A percentile compares a stretch with the other conserved stretches of the same genome.
These are phyloP conservation scores for Fusarium pininemorale DNA, from an alignment of 2,329 filamentous ascomycete species.

Conservation along the genomic window DNA sequence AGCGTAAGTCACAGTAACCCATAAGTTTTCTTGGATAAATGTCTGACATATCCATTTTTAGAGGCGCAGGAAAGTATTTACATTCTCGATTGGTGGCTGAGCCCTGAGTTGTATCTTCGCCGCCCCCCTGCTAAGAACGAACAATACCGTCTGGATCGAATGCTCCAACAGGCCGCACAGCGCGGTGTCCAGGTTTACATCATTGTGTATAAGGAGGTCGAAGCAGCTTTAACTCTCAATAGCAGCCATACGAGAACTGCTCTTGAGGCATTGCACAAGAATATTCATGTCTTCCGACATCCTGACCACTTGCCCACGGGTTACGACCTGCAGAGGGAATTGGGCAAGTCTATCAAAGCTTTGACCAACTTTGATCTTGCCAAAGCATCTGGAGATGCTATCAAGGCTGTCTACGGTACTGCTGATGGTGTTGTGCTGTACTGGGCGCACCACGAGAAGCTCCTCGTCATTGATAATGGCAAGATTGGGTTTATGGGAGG, in stretches of 20 bases:
- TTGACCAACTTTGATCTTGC: slow-evolving; percentile 64
- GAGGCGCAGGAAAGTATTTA: slow-evolving; percentile 80
- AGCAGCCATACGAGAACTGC: slow-evolving; percentile 43
- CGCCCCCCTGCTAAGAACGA: slow-evolving; percentile 84
- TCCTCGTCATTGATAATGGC: slow-evolving; percentile 80
- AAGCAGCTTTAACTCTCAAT: slow-evolving; percentile 75
- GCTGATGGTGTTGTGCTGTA: slow-evolving; percentile 84
- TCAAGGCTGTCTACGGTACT: slow-evolving; percentile 84
- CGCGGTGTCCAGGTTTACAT: slow-evolving; percentile 85
- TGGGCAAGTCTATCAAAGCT: slow-evolving; percentile 68
- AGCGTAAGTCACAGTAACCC: slow-evolving; percentile 56
- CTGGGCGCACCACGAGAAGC: slow-evolving; percentile 95
- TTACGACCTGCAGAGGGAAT: slow-evolving; percentile 71
- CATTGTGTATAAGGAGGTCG: slow-evolving; percentile 93
- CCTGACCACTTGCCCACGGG: slow-evolving; percentile 86
- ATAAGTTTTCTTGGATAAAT: background rate
- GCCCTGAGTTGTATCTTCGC: slow-evolving; percentile 86
- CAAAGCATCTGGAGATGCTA: slow-evolving; percentile 74
- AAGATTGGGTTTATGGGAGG: slow-evolving; percentile 89
- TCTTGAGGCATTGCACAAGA: slow-evolving; percentile 10
- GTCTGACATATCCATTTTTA: slow-evolving; percentile 35
- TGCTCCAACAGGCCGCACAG: slow-evolving; percentile 83
- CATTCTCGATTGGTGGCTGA: slow-evolving; percentile 92
- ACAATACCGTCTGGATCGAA: slow-evolving; percentile 82
- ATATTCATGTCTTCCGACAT: slow-evolving; percentile 78